Base-by-base conservation (phyloP, 164 flowering plant genomes). In the Magnolia changhungtana region DNA sequence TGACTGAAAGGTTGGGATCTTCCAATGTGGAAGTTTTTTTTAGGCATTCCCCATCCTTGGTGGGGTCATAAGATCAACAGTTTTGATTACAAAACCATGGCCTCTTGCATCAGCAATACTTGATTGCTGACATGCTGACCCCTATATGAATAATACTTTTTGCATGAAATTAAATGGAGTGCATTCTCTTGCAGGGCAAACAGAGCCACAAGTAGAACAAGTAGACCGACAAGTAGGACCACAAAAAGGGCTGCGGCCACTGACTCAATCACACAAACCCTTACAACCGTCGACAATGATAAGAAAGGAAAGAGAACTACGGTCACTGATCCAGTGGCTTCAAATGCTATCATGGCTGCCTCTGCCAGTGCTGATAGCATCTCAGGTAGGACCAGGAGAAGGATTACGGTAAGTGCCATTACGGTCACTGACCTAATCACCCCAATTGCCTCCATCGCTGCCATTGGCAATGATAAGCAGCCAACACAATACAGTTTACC, bases 401-500 rank as follows among this genome's bases (percentile, higher is more conserved):
- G 29, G 51, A 55, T 55, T 55, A 55, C 61, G 0, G 61, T 11
- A 55, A 37, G 18, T 55, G 18, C 8, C 61, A 55, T n/a, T 68
- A 29, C 84, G 29, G 84, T 85, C 71, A 61, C 77, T 16, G 87
- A 88, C 78, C 75, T 83, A 37, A 79, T 9, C 61, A 55, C 84
- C 37, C 72, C 74, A 74, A 72, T 85, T 31, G 16, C 81, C 72
- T 67, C 52, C 59, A 10, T 55, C 13, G 18, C 63, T 23, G 29
- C 59, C 29, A 37, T 19, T 52, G 64, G 20, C 23, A 29, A 16
- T 45, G 58, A 18, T 74, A 72, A 85, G 55, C 77, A 76, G 20
- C 87, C 85, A 51, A 75, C 73, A 21, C 72, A 84, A 55, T 83
- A 85, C 65, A 86, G 81, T 31, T 77, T 82, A 18, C 89, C 97